Percentiles rank a stretch among this genome's conserved stretches.
These are phyloP conservation scores for Penicillium corylophilum DNA, from an alignment of 2,329 filamentous ascomycete species.

Conservation along the genomic window DNA sequence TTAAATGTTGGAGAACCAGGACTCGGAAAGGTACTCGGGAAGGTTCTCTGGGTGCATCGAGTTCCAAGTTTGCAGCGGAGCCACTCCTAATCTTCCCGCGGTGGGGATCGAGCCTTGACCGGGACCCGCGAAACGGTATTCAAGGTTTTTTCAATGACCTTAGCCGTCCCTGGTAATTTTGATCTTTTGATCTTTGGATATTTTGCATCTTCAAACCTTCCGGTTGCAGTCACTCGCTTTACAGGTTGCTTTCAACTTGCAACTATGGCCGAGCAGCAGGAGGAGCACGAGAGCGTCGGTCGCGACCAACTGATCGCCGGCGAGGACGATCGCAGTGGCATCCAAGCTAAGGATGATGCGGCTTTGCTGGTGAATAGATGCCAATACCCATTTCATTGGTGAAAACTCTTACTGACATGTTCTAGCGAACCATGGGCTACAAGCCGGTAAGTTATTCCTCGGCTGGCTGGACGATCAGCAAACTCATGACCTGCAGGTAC, in stretches of 20 bases:
- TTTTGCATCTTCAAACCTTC: background rate
- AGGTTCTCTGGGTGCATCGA: too few relatives aligned
- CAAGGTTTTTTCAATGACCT: background rate
- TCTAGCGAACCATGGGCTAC: slow-evolving; percentile 53
- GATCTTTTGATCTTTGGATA: too few relatives aligned
- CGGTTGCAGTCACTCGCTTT: background rate
- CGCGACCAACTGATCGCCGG: slow-evolving; percentile 21
- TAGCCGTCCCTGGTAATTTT: background rate
- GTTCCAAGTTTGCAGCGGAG: background rate
- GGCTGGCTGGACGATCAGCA: background rate
- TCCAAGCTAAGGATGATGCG: slow-evolving; percentile 35
- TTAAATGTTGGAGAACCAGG: too few relatives aligned
- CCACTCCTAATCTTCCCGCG: background rate
- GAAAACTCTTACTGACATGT: slow-evolving; percentile 18
- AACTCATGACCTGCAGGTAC: slow-evolving; percentile 41
- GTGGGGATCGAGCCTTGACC: background rate
- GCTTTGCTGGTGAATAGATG: slow-evolving; percentile 35
- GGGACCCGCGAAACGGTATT: background rate
- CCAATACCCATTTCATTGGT: background rate
- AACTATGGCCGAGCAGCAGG: slow-evolving; percentile 18
- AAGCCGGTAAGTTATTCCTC: slow-evolving; percentile 48
- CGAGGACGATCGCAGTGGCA: slow-evolving; percentile 27
- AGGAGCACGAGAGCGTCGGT: slow-evolving; percentile 24
- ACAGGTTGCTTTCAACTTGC: background rate
- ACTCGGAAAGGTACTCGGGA: too few relatives aligned